Base-by-base conservation (phyloP, 805 yeast species). In the Saturnispora galanensis region DNA sequence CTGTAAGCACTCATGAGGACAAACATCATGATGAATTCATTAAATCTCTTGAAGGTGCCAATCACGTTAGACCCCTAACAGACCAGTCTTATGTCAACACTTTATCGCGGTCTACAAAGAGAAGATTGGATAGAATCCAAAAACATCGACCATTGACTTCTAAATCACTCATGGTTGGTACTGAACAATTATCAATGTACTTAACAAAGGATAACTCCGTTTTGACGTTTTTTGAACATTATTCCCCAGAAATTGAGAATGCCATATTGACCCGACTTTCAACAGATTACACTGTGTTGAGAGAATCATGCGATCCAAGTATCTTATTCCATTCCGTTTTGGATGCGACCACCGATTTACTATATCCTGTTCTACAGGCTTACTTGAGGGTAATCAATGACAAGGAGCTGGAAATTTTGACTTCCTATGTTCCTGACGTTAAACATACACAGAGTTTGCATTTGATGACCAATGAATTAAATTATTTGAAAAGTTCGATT, bases 111-210 rank as follows among this genome's bases (percentile, higher is more conserved):
- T 45, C 37, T 45, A 41, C 40, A 41, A 50, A 43, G 52, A 31
- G 57, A 18, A 58, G 56, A 39, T 39, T 64, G 28, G 51, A 56
- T 18, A 57, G 53, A 15, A 54, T 73, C 26, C 72, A 72, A 46
- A 58, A 58, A 10, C 64, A 64, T 39, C 57, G 77, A 35, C 78
- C 78, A 6, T 58, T 74, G 28, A 68, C 69, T 46, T 51, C 63
- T 37, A 56, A 69, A 50, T 66, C 67, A 10, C 52, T 64, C 44
- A 66, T 64, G 17, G 77, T 77, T 6, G 79, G 76, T 0, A 61
- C 74, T 10, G 83, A 77, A 53, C 82, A 77, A 53, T 73, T 72
- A 2, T 72, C 80, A 0, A 56, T 76, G 39, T 77, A 71, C 48
- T 47, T 77, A 13, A 59, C 70, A 13, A 56, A 63, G 6, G 64